phyloP scores from a whole-genome alignment of 345 rosid species.

The Camelina laxa region DNA sequence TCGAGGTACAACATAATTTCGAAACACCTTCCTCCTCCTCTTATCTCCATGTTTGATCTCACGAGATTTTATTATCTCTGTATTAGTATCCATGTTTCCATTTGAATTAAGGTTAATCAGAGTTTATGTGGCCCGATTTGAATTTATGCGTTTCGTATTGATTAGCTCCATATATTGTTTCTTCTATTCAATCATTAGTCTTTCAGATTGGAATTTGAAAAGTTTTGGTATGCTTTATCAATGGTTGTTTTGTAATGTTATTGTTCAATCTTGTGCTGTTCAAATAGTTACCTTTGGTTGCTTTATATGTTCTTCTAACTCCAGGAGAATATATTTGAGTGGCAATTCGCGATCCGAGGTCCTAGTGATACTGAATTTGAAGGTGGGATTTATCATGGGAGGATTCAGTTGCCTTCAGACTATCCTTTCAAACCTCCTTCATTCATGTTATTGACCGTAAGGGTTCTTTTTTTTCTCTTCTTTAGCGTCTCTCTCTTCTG shows the following conservation, averaged over 20 bases:
- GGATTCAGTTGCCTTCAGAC: conserved; percentile 92
- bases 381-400: conserved; percentile 97
- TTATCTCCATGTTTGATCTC: neutral
- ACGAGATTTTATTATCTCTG: too few relatives aligned
- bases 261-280: neutral
- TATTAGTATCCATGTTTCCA: too few relatives aligned
- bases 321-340: conserved; percentile 95
- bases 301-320: neutral
- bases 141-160: neutral
- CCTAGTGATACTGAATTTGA: conserved; percentile 85
- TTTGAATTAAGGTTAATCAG: too few relatives aligned
- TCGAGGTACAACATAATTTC: conserved; percentile 59
- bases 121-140: neutral
- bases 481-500: neutral
- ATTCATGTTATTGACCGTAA: conserved; percentile 83
- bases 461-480: conserved; percentile 32
- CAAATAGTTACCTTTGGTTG: neutral
- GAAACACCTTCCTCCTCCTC: neutral
- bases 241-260: neutral
- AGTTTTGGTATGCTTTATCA: neutral
- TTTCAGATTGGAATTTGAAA: neutral
- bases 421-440: conserved; percentile 98
- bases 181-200: neutral
- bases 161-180: neutral
- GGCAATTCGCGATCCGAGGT: conserved; percentile 96